phyloP scores from a whole-genome alignment of 1,284 basidiomycete species.

The Pascua sp. region DNA sequence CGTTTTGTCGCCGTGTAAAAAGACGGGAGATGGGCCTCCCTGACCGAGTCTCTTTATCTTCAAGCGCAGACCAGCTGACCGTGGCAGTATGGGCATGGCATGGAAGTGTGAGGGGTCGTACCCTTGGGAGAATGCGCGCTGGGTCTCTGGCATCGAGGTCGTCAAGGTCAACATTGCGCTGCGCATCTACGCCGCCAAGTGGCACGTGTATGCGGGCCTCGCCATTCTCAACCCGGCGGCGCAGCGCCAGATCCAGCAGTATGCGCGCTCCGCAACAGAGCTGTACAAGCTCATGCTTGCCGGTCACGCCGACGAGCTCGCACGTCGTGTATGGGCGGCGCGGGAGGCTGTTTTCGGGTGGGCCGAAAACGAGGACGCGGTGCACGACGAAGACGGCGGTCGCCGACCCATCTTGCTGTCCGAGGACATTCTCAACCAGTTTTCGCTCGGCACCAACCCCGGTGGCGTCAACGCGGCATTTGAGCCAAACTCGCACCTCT shows the following conservation, averaged over 20 bases:
- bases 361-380: conserved; percentile 32
- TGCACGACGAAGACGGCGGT: conserved; percentile 40
- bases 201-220: conserved; percentile 98
- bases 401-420: conserved; percentile 72
- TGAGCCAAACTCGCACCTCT: conserved; percentile 78
- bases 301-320: conserved; percentile 64
- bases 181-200: conserved; percentile 94
- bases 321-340: conserved; percentile 70
- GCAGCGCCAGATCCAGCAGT: conserved; percentile 82
- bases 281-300: conserved; percentile 95
- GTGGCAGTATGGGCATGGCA: conserved; percentile 87
- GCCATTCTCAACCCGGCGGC: conserved; percentile 96
- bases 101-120: conserved; percentile 77
- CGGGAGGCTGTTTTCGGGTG: conserved; percentile 73
- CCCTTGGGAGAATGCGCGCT: conserved; percentile 89
- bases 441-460: conserved; percentile 65
- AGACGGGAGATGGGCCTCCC: too few species aligned
- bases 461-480: conserved; percentile 39
- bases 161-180: conserved; percentile 97
- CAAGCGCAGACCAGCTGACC: conserved; percentile 3
- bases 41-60: not conserved
- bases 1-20: too few species aligned
- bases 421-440: conserved; percentile 82
- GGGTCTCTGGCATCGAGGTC: conserved; percentile 97
- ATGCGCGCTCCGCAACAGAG: conserved; percentile 76